Percentiles rank a stretch among this genome's conserved stretches.
Conservation (phyloP, 352 stramenopile genomes). For the Pythium sp. region DNA sequence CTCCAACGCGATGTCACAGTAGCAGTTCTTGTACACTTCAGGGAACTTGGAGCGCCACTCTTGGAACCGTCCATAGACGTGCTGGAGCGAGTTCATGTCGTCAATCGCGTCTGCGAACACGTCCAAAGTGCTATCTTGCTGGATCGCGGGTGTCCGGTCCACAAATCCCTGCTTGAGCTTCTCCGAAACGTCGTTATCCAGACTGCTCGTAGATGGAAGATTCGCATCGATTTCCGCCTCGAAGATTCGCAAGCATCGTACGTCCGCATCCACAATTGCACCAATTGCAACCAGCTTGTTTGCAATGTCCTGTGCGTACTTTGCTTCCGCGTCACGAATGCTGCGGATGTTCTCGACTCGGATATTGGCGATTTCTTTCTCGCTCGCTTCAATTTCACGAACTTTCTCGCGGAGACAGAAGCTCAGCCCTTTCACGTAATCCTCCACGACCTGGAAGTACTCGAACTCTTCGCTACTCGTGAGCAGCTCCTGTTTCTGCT, state of each 20-base stretch:
- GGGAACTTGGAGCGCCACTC: constrained; percentile 75
- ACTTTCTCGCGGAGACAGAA: constrained; percentile 75
- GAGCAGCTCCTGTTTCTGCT: constrained; percentile 51
- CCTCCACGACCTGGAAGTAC: constrained; percentile 73
- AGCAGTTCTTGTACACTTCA: constrained; percentile 61
- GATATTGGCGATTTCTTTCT: constrained; percentile 27
- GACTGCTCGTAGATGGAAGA: background rate
- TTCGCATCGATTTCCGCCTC: background rate
- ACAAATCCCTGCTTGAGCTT: constrained; percentile 27
- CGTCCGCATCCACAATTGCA: constrained; percentile 3
- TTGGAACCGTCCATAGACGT: constrained; percentile 61
- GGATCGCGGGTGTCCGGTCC: constrained; percentile 11
- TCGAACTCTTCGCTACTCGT: constrained; percentile 68
- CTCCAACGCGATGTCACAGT: constrained; percentile 51
- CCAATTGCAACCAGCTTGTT: background rate
- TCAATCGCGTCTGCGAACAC: constrained; percentile 69
- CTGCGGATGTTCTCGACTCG: constrained; percentile 14
- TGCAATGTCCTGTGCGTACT: constrained; percentile 2
- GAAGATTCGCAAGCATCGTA: constrained; percentile 8
- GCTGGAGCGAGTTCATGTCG: constrained; percentile 59
- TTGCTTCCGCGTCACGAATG: constrained; percentile 13
- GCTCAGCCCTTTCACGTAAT: constrained; percentile 70
- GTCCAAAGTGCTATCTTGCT: constrained; percentile 13
- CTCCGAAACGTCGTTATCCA: background rate
- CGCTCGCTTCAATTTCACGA: constrained; percentile 42